Evolutionary conservation across 139 green algal species (phyloP).

Genomic region (Desmodesmus armatus): DNA sequence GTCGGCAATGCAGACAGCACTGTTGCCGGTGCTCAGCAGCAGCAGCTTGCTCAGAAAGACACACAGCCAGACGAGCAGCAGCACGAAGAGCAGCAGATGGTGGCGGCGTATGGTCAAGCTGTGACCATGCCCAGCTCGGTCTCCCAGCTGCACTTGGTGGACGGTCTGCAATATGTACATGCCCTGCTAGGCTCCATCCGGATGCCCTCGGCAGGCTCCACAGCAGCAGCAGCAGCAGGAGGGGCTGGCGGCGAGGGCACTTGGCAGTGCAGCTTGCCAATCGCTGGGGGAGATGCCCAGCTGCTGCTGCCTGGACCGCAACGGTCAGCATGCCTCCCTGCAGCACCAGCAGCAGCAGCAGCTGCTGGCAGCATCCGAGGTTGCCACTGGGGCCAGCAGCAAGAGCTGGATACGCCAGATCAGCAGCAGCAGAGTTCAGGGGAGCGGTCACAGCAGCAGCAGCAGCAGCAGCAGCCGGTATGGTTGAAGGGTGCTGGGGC

Average conservation of each 20-base stretch:
- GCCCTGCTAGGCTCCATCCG: background rate
- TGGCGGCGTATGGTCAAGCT: background rate
- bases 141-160: background rate
- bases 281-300: too few relatives aligned
- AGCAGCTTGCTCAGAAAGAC: too few relatives aligned
- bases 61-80: too few relatives aligned
- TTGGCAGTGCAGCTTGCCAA: too few relatives aligned
- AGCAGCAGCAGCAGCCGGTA: too few relatives aligned
- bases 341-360: background rate
- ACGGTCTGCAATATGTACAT: slow-evolving; percentile 26
- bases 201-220: background rate
- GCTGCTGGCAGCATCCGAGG: background rate
- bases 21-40: background rate
- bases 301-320: background rate
- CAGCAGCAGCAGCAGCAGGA: background rate
- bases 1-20: background rate
- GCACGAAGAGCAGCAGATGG: background rate
- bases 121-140: too few relatives aligned
- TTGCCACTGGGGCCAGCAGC: background rate
- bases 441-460: background rate
- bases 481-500: too few relatives aligned
- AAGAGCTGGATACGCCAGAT: background rate
- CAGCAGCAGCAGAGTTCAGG: background rate
- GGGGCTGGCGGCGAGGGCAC: background rate
- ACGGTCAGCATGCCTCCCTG: background rate